Evolutionary conservation across 257 asterid species (phyloP).

Genomic region (Verbena officinalis): DNA sequence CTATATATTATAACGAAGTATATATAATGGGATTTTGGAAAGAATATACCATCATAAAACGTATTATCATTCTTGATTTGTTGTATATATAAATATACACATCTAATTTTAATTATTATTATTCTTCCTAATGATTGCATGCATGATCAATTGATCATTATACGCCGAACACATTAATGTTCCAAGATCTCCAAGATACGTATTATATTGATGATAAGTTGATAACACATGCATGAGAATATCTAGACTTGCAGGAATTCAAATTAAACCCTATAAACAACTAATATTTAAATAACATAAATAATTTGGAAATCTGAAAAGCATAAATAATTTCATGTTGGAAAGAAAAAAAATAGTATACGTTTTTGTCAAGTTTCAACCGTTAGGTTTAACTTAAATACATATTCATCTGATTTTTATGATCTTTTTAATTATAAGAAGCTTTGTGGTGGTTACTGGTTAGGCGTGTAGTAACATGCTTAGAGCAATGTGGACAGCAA

Average conservation of each 20-base stretch:
- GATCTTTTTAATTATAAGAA: background rate
- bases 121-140: background rate
- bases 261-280: too few species aligned
- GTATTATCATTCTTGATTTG: background rate
- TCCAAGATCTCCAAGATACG: too few species aligned
- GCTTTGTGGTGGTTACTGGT: conserved; percentile 32
- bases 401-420: conserved; percentile 5
- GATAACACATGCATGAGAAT: too few species aligned
- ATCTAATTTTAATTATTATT: background rate
- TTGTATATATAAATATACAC: background rate
- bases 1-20: too few species aligned
- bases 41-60: too few species aligned
- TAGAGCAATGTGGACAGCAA: conserved; percentile 48
- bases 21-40: too few species aligned
- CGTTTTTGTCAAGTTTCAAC: conserved; percentile 23
- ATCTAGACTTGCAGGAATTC: too few species aligned
- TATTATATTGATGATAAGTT: too few species aligned
- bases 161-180: too few species aligned
- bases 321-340: background rate
- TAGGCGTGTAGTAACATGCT: conserved; percentile 57
- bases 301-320: conserved; percentile 18
- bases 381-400: conserved; percentile 8
- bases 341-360: background rate
- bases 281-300: too few species aligned
- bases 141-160: too few species aligned